phyloP scores from a whole-genome alignment of 2,329 filamentous ascomycete genomes.

The Periconia sp. region DNA sequence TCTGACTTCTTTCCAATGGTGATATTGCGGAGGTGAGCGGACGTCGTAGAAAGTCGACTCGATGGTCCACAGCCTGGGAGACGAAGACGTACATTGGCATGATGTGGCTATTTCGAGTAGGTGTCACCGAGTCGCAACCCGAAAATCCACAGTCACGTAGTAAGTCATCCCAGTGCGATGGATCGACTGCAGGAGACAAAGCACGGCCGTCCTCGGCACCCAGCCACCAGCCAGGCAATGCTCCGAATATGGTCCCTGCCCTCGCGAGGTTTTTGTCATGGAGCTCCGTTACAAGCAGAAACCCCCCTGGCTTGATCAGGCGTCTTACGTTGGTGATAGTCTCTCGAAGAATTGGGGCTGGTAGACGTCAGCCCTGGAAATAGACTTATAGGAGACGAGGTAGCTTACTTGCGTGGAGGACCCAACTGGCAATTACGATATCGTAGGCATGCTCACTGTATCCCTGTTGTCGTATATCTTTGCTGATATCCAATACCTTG shows the following conservation, averaged over 20 bases:
- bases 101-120: neutral
- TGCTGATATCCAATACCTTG: constrained; percentile 5
- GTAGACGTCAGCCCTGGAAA: no score
- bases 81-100: constrained; percentile 8
- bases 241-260: constrained; percentile 26
- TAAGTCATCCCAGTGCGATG: constrained; percentile 25
- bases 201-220: constrained; percentile 14
- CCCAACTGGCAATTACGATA: constrained; percentile 22
- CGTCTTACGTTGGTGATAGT: constrained; percentile 14
- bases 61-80: constrained; percentile 19
- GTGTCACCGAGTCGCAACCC: constrained; percentile 6
- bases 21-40: no score
- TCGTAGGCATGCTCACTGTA: constrained; percentile 16
- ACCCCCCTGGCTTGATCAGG: constrained; percentile 32
- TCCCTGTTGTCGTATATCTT: constrained; percentile 13
- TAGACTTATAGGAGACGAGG: no score
- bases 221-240: constrained; percentile 50
- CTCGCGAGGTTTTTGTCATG: constrained; percentile 6
- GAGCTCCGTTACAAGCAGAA: constrained; percentile 45
- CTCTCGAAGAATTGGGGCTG: constrained; percentile 6
- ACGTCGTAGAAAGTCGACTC: constrained; percentile 10
- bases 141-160: constrained; percentile 14
- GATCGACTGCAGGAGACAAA: constrained; percentile 3
- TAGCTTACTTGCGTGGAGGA: no score
- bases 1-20: no score